Evolutionary conservation across 2,329 filamentous ascomycete genomes (phyloP), one percentile per base, ranked within the genome.

Genomic region (Chaetomiaceae sp.): DNA sequence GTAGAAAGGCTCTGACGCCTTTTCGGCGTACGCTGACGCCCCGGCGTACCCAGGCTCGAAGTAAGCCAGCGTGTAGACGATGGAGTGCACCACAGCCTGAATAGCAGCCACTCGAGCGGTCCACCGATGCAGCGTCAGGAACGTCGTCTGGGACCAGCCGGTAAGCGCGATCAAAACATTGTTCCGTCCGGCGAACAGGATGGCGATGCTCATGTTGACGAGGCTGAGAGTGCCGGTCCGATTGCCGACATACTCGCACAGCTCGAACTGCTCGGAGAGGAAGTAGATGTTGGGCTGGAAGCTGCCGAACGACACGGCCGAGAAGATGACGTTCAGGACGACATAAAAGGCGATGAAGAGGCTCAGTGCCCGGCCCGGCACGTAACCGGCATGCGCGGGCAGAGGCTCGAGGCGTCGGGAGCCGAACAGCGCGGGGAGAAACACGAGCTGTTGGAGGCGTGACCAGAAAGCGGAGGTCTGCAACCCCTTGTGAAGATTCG

Each of bases 181-280:
- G 42, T 45, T 45, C n/a, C 42, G 35, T 35, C 42, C 24, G 7
- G 42, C 34, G 11, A 45, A 45, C 17, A 45, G 29, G 2, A 45
- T 32, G 27, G 42, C 26, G n/a, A 45, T 20, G 35, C 22, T 27
- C 15, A 45, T 27, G 42, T 45, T 45, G 27, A 38, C 42, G 6
- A 45, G 29, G 27, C 35, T 38, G 9, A 45, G 36, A 5, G 29
- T 18, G 19, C 42, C 42, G 18, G 36, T 38, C 4, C 42, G 42
- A 27, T 45, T 45, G 27, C 42, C 24, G 35, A 45, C 24, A 14
- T 45, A 38, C 4, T 19, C 42, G 35, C 22, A 15, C 3, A 26
- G 14, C 26, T 45, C 22, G 11, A 24, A 19, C 35, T 34, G 18
- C 4, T 10, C 4, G 8, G 42, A 33, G 17, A 24, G 4, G 35